Base-by-base conservation (phyloP, 495 filamentous ascomycete species). In the Aspergillus haitiensis region DNA sequence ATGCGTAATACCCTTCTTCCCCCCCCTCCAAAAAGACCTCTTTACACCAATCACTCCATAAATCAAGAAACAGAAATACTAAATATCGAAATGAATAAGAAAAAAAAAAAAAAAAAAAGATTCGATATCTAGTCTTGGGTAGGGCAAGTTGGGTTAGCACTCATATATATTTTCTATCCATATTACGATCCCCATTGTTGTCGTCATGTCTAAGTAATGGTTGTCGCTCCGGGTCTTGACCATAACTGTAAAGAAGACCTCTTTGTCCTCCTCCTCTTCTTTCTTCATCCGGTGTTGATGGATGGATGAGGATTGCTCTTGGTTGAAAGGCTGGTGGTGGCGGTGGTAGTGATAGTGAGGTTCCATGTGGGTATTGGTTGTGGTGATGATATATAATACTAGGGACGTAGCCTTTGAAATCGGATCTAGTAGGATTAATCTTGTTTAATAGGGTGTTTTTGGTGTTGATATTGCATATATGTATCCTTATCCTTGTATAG, bases 351-450 rank as follows among this genome's bases (percentile, higher is more conserved):
- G 21, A 27, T 27, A 27, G 21, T 27, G 21, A 27, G 21, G 21
- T 27, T 3, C 21, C 21, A 27, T 27, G 21, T 1, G 21, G 21
- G 21, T 27, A 27, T 27, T 27, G 21, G 21, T 27, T 27, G 21
- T 1, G 21, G 21, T 27, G 13, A 35, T 49, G 13, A 39, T 63
- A 63, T 6, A 66, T 21, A 8, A 56, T 15, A 27, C 60, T 58
- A n/a, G 60, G 53, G 6, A 63, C 54, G 33, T 50, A 66, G 13
- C 60, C 58, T 5, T 66, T 55, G 27, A 66, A 66, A 16, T 37
- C 58, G 3, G 46, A 49, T 36, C 61, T 67, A 36, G 37, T 10
- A n/a, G 37, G 37, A 10, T 10, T 10, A 11, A 2, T 10, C 2
- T 18, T 53, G 5, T 18, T n/a, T 34, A 40, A 39, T 37, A 37